A percentile compares a stretch with the other conserved stretches of the same genome.
Conservation (phyloP, 2,329 filamentous ascomycete species). For the Mycosphaerella sp. region DNA sequence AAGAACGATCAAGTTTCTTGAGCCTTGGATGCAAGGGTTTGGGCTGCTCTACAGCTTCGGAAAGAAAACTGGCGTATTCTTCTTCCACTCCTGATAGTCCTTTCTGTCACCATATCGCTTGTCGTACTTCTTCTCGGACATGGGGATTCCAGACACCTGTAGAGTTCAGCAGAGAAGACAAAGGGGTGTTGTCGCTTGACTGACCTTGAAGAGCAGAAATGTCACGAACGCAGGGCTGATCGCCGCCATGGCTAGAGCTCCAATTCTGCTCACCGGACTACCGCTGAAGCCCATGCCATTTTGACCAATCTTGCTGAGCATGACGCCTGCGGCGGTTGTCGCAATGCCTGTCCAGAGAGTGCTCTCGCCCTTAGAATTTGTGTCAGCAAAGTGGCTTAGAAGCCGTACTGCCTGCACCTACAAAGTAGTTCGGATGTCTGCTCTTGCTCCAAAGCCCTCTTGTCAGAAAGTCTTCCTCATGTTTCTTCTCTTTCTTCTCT, state of each 20-base stretch:
- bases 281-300: slow-evolving; percentile 52
- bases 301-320: slow-evolving; percentile 51
- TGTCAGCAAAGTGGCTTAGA: background rate
- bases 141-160: slow-evolving; percentile 50
- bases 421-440: slow-evolving; percentile 66
- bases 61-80: slow-evolving; percentile 58
- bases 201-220: slow-evolving; percentile 58
- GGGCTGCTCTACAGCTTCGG: slow-evolving; percentile 47
- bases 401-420: slow-evolving; percentile 27
- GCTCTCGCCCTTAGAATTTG: slow-evolving; percentile 40
- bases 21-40: too few relatives aligned
- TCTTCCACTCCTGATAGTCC: slow-evolving; percentile 64
- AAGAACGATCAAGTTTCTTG: too few relatives aligned
- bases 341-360: slow-evolving; percentile 65
- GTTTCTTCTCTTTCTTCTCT: slow-evolving; percentile 58
- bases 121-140: slow-evolving; percentile 66
- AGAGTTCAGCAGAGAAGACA: background rate
- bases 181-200: slow-evolving; percentile 17
- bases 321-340: slow-evolving; percentile 49
- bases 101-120: slow-evolving; percentile 56
- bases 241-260: slow-evolving; percentile 48
- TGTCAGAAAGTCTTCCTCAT: slow-evolving; percentile 62
- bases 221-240: slow-evolving; percentile 60
- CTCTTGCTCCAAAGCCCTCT: slow-evolving; percentile 56
- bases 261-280: slow-evolving; percentile 37